These are phyloP conservation scores for Lipomyces sp. DNA, from an alignment of 805 yeast species.

Conservation along the genomic window DNA sequence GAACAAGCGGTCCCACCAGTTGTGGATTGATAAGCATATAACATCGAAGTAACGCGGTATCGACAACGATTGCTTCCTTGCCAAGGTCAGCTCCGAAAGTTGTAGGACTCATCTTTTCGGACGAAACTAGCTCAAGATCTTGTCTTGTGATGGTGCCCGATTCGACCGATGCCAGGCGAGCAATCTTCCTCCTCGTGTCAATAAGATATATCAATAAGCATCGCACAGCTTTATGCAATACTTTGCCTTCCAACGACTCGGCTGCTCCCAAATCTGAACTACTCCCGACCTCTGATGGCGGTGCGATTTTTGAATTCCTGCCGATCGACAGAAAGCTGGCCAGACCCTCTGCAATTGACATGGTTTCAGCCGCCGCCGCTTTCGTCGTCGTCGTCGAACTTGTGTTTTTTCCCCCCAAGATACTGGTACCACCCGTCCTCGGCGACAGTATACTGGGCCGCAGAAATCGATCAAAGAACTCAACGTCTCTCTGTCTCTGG, in stretches of 20 bases:
- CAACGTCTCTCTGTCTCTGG: conserved; percentile 24
- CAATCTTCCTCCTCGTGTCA: conserved; percentile 55
- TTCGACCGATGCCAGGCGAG: conserved; percentile 41
- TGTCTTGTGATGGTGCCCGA: conserved; percentile 31
- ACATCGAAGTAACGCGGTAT: conserved; percentile 76
- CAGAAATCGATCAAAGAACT: conserved; percentile 32
- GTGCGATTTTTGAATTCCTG: conserved; percentile 14
- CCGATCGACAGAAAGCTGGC: conserved; percentile 32
- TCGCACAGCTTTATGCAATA: conserved; percentile 39
- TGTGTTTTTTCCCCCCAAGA: conserved; percentile 1
- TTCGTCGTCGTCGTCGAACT: neutral
- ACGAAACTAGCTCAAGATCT: conserved; percentile 27
- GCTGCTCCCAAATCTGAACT: conserved; percentile 11
- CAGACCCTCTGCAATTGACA: conserved; percentile 26
- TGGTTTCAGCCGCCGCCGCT: conserved; percentile 13
- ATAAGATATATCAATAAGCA: conserved; percentile 53
- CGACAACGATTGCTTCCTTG: conserved; percentile 56
- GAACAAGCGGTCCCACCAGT: conserved; percentile 78
- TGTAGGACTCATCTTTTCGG: conserved; percentile 37
- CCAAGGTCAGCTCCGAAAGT: conserved; percentile 41
- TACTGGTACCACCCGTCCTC: conserved; percentile 9
- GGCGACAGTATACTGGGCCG: conserved; percentile 22
- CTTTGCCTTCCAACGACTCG: conserved; percentile 23
- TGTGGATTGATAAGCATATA: conserved; percentile 71
- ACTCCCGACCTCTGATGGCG: conserved; percentile 19